Evolutionary conservation across 225 moss, liverwort and hornwort genomes (phyloP).

Genomic region (Antitrichia curtipendula): DNA sequence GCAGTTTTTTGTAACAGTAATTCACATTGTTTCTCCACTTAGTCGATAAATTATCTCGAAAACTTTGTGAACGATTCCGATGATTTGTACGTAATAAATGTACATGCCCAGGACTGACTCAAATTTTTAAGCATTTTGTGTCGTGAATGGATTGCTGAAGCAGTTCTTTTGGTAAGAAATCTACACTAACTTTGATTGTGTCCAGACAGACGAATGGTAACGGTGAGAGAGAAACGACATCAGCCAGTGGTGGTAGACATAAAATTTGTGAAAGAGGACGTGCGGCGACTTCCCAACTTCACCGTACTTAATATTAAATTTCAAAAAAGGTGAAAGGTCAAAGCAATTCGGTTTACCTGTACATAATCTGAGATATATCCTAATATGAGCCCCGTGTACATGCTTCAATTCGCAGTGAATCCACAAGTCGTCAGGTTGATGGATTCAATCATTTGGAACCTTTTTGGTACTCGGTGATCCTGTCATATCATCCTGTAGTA

Average conservation of each 20-base stretch:
- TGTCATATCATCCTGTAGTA: not conserved
- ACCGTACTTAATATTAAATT: not conserved
- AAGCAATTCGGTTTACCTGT: not conserved
- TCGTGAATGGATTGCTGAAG: not conserved
- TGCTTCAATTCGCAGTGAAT: not conserved
- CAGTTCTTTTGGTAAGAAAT: not conserved
- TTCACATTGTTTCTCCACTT: not conserved
- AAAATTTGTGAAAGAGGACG: not conserved
- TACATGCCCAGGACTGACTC: not conserved
- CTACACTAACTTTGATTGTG: not conserved
- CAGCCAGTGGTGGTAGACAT: not conserved
- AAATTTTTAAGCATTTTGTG: not conserved
- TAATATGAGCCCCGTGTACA: not conserved
- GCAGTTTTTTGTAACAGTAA: not conserved
- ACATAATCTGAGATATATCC: not conserved
- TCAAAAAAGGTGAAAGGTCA: not conserved
- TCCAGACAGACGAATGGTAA: not conserved
- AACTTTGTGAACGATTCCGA: not conserved
- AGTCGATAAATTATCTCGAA: not conserved
- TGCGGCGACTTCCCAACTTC: not conserved
- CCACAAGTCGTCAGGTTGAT: not conserved
- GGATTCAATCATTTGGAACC: not conserved
- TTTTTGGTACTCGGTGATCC: not conserved
- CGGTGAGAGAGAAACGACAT: not conserved
- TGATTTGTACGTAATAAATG: not conserved